These are phyloP conservation scores for Isoetes taiwanensis DNA, from an alignment of 75 land plant species.

Conservation along the genomic window DNA sequence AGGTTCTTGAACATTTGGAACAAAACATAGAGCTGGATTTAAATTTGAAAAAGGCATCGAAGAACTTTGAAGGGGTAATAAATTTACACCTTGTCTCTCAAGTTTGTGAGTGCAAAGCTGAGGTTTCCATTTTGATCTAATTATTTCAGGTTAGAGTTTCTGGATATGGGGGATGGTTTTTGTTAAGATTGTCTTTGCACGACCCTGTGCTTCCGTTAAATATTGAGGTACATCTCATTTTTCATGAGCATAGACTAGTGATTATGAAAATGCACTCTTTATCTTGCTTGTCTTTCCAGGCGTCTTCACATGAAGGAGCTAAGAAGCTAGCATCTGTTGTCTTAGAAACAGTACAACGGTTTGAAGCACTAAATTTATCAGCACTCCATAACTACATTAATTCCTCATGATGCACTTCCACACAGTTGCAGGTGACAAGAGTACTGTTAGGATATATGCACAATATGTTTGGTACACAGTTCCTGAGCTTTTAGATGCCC, in stretches of 20 bases:
- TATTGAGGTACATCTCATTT: conserved; percentile 56
- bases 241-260: background rate
- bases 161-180: conserved; percentile 97
- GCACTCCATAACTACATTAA: conserved; percentile 61
- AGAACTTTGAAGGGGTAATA: conserved; percentile 87
- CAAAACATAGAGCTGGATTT: conserved; percentile 34
- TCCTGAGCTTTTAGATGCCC: too few relatives aligned
- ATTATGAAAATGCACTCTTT: background rate
- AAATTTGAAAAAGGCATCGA: conserved; percentile 64
- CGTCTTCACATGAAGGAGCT: conserved; percentile 63
- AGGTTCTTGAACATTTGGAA: conserved; percentile 69
- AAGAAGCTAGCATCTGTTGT: conserved; percentile 56
- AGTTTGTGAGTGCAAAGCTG: background rate
- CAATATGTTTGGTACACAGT: too few relatives aligned
- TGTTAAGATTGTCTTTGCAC: conserved; percentile 89
- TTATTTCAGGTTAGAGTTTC: conserved; percentile 70
- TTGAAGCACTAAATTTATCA: conserved; percentile 58
- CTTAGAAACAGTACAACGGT: conserved; percentile 41
- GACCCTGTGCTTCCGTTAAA: conserved; percentile 96
- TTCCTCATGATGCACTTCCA: too few relatives aligned
- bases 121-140: background rate
- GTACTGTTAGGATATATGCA: too few relatives aligned
- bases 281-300: conserved; percentile 24
- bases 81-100: background rate
- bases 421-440: too few relatives aligned